Evolutionary conservation across 1,284 basidiomycete genomes (phyloP), one percentile per base, ranked within the genome.

Genomic region (Mycena citricolor): DNA sequence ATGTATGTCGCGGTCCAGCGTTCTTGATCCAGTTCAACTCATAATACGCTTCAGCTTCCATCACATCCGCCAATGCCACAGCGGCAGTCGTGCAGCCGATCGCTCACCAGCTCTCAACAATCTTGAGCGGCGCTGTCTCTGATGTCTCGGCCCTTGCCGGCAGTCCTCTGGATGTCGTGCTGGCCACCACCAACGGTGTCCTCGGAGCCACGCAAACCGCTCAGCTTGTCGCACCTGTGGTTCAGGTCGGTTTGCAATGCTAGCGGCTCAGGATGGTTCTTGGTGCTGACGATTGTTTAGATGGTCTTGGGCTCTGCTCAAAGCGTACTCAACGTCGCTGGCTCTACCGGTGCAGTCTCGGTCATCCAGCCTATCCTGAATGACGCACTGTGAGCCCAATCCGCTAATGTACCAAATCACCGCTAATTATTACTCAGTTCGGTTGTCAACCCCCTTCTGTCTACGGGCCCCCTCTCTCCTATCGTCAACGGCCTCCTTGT

Each of bases 401-500:
- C 14, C 33, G n/a, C n/a, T n/a, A n/a, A n/a, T n/a, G n/a, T n/a
- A n/a, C n/a, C n/a, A n/a, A n/a, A n/a, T n/a, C n/a, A n/a, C n/a
- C n/a, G n/a, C 33, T 35, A 12, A 17, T 17, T 14, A 21, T 16
- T 14, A 6, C 36, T 8, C 17, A 38, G 36, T 25, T 7, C 36
- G 13, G 20, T 25, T 25, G 23, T 46, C 14, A 20, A n/a, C 33
- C 39, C 39, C 10, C 16, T 52, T 16, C 36, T 52, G 5, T 22
- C 11, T 29, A 23, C 39, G 37, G 19, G 23, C 32, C 31, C 35
- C n/a, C 46, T 36, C 33, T 10, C 12, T 6, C 24, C 51, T n/a
- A 35, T 52, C 29, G 51, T 52, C 7, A 25, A 40, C 40, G 51
- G 51, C 29, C 47, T 52, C 28, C 32, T 49, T 16, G 40, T 33